These are phyloP conservation scores for Blastobotrys indianensis DNA, from an alignment of 1,139 yeast genomes.

Conservation along the genomic window DNA sequence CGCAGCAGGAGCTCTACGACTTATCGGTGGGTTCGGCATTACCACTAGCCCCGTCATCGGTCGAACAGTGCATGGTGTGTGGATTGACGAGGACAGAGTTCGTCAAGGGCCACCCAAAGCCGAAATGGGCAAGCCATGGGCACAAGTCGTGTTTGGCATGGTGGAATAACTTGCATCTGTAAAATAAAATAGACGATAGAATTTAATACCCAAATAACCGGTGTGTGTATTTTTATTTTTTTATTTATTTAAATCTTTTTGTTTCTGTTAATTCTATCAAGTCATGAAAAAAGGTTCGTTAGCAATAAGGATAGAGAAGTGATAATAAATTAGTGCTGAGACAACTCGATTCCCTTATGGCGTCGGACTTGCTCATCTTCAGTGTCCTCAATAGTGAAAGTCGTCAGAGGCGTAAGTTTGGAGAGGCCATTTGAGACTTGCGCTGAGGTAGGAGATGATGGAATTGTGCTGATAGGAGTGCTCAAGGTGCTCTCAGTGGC, in stretches of 20 bases:
- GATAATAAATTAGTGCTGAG: neutral
- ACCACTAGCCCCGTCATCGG: neutral
- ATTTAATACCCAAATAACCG: neutral
- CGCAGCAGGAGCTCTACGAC: neutral
- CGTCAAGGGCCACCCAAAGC: slow-evolving; percentile 3
- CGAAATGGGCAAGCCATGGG: slow-evolving; percentile 2
- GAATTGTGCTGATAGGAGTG: slow-evolving; percentile 1
- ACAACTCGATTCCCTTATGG: neutral
- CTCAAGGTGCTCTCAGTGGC: no score
- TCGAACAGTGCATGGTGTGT: slow-evolving; percentile 6
- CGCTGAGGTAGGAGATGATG: slow-evolving; percentile 1
- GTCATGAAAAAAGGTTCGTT: neutral
- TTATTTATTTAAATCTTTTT: slow-evolving; percentile 2
- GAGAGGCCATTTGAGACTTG: neutral
- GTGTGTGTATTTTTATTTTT: no score
- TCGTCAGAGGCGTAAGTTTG: neutral
- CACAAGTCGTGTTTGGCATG: slow-evolving; percentile 9
- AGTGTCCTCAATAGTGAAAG: neutral
- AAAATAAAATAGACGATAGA: neutral
- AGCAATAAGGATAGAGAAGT: neutral
- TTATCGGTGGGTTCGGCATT: neutral
- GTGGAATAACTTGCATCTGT: slow-evolving; percentile 4
- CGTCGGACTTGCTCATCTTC: no score
- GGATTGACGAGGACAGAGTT: slow-evolving; percentile 9
- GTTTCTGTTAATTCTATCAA: neutral